phyloP scores from a whole-genome alignment of 768 basidiomycete genomes.

The Butyriboletus loyo region DNA sequence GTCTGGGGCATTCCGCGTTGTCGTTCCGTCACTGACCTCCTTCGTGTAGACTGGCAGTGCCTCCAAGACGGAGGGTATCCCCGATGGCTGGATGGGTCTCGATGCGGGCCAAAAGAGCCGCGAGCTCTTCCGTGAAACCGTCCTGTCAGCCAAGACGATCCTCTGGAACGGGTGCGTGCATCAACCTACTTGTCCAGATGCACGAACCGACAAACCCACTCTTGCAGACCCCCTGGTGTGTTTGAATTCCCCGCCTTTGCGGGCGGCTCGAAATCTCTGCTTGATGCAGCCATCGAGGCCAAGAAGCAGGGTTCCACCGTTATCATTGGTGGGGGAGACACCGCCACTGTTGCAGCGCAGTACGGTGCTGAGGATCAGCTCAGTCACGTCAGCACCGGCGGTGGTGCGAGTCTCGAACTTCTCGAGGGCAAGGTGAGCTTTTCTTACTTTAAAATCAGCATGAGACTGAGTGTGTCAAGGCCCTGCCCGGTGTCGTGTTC shows the following conservation, averaged over 20 bases:
- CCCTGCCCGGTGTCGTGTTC: conserved; percentile 87
- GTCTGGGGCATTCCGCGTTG: conserved; percentile 37
- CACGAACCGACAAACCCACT: not conserved
- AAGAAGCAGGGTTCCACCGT: conserved; percentile 84
- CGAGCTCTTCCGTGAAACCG: conserved; percentile 74
- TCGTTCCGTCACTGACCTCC: conserved; percentile 1
- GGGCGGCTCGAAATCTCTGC: conserved; percentile 75
- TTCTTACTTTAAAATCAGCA: not conserved
- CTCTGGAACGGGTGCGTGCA: conserved; percentile 86
- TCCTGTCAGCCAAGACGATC: conserved; percentile 89
- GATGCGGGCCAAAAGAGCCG: conserved; percentile 86
- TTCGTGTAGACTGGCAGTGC: conserved; percentile 60
- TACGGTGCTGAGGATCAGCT: conserved; percentile 81
- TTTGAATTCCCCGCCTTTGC: conserved; percentile 96
- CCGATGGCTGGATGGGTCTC: conserved; percentile 92
- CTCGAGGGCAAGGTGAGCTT: conserved; percentile 90
- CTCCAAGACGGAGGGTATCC: conserved; percentile 84
- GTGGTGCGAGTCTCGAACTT: conserved; percentile 89
- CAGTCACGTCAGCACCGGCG: conserved; percentile 96
- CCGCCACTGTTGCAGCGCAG: conserved; percentile 94
- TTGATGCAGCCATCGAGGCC: conserved; percentile 84
- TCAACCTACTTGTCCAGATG: not conserved
- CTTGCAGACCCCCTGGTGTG: conserved; percentile 85
- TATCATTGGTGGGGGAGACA: conserved; percentile 95
- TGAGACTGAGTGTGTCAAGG: conserved; percentile 40